These are phyloP conservation scores for Cystofilobasidium capitatum DNA, from an alignment of 768 basidiomycete genomes.

Conservation along the genomic window DNA sequence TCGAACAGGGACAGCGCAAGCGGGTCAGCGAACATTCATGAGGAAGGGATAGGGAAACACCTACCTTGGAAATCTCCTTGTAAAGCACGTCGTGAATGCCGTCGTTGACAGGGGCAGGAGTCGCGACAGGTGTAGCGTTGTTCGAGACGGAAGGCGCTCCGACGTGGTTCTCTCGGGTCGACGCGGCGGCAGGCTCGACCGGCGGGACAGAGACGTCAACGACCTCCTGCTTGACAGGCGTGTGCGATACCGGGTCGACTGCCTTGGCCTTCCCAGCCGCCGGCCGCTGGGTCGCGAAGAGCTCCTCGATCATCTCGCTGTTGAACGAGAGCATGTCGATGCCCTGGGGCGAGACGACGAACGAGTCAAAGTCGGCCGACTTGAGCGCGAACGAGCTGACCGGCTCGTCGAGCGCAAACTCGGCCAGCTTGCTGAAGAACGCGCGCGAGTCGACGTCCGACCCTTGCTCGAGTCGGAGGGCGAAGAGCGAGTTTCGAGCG, in stretches of 20 bases:
- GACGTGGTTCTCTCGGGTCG: not conserved
- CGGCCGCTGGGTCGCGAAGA: not conserved
- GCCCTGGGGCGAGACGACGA: conserved; percentile 7
- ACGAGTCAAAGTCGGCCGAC: conserved; percentile 6
- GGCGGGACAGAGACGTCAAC: not conserved
- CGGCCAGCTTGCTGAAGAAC: conserved; percentile 2
- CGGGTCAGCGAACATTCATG: too few species aligned
- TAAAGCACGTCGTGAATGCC: not conserved
- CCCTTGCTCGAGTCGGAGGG: conserved; percentile 1
- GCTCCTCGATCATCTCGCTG: not conserved
- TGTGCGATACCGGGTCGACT: not conserved
- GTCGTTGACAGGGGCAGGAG: not conserved
- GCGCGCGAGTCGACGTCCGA: not conserved
- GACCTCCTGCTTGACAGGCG: conserved; percentile 1
- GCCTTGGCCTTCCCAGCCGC: not conserved
- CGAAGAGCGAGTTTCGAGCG: conserved; percentile 23
- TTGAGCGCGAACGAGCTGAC: conserved; percentile 17
- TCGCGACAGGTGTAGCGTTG: not conserved
- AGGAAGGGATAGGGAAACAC: too few species aligned
- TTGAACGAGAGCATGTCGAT: conserved; percentile 19
- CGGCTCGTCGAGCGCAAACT: conserved; percentile 18
- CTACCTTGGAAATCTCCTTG: not conserved
- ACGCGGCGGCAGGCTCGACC: not conserved
- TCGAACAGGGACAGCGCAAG: too few species aligned
- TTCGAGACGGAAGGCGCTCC: not conserved